phyloP scores from a whole-genome alignment of 225 moss, liverwort and hornwort genomes.

The Bryum argenteum region DNA sequence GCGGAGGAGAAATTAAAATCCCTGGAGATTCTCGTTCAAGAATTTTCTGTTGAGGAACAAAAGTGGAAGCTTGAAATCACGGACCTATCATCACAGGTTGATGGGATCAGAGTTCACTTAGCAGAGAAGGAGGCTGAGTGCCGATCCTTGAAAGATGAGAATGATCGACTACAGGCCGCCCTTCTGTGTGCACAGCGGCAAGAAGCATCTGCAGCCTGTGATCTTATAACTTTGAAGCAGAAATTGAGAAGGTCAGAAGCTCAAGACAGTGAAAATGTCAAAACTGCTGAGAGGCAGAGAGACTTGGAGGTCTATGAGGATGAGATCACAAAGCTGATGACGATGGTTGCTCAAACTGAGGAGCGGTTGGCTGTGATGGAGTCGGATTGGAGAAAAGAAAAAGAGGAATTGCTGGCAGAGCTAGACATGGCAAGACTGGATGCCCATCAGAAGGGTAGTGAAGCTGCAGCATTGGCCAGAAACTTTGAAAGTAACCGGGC shows the following conservation, averaged over 20 bases:
- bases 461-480: conserved; percentile 54
- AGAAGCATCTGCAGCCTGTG: conserved; percentile 24
- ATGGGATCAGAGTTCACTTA: conserved; percentile 17
- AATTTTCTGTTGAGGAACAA: conserved; percentile 17
- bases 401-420: conserved; percentile 52
- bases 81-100: conserved; percentile 7
- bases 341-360: conserved; percentile 49
- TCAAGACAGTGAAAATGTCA: conserved; percentile 3
- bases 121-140: conserved; percentile 26
- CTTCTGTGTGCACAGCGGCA: conserved; percentile 13
- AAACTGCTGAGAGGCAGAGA: conserved; percentile 22
- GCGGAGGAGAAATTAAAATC: conserved; percentile 23
- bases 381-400: conserved; percentile 55
- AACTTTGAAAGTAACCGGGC: conserved; percentile 61
- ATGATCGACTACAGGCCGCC: conserved; percentile 26
- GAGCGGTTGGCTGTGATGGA: conserved; percentile 42
- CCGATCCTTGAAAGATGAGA: conserved; percentile 20
- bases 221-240: conserved; percentile 27
- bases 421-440: conserved; percentile 55
- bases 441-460: conserved; percentile 53
- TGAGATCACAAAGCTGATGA: conserved; percentile 50
- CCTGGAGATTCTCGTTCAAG: conserved; percentile 24
- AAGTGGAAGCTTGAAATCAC: conserved; percentile 22
- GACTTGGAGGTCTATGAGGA: conserved; percentile 47
- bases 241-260: conserved; percentile 19